These are phyloP conservation scores for Leishmania major DNA, from an alignment of 208 protist genomes.

Conservation along the genomic window DNA sequence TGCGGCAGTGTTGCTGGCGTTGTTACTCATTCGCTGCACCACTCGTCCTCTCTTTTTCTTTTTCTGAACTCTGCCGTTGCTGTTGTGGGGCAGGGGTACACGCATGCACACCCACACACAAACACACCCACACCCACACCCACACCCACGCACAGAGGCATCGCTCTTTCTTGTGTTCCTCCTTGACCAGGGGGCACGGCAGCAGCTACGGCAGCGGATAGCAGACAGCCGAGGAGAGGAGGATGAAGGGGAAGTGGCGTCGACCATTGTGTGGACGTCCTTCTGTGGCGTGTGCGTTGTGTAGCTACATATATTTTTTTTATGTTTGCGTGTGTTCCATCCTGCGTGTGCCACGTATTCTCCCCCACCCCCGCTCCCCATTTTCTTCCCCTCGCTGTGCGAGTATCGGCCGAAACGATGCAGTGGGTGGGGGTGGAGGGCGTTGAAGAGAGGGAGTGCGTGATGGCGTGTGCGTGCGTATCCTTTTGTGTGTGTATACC, in stretches of 20 bases:
- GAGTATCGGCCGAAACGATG: no score
- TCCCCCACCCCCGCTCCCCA: not conserved
- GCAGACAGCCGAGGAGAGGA: no score
- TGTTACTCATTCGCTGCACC: not conserved
- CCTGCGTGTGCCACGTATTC: no score
- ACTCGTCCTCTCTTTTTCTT: no score
- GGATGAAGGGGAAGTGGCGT: no score
- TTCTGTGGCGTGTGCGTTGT: no score
- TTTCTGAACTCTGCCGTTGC: no score
- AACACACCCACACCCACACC: not conserved
- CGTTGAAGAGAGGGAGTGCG: not conserved
- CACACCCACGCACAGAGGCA: not conserved
- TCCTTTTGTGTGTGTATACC: conserved; percentile 1
- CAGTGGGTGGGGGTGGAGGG: no score
- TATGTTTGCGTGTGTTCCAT: no score
- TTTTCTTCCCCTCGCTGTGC: conserved; percentile 8
- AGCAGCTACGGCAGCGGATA: not conserved
- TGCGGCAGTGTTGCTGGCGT: no score
- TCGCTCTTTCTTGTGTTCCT: not conserved
- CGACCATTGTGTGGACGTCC: no score
- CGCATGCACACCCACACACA: not conserved
- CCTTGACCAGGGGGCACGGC: not conserved
- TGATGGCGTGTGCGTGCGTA: not conserved
- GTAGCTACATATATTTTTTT: no score
- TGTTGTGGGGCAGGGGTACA: not conserved